Base-by-base conservation (phyloP, 2,329 filamentous ascomycete species). In the Aspergillus costaricaensis region DNA sequence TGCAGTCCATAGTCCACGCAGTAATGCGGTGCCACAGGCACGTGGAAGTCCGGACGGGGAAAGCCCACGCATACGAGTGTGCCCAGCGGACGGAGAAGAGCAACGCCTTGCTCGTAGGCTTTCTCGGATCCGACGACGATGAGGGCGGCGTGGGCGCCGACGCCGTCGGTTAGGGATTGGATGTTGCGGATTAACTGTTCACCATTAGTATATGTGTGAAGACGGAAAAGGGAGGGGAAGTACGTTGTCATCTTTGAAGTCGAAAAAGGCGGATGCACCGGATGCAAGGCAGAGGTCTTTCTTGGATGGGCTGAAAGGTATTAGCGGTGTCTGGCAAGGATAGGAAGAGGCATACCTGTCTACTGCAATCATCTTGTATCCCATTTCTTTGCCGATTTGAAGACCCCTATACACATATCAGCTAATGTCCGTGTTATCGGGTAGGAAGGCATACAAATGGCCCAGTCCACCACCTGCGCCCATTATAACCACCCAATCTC, bases 11-110 rank as follows among this genome's bases (percentile, higher is more conserved):
- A 66, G 52, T 77, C 76, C 2, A 74, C 72, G 57, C 78, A 77
- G 15, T 74, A 67, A 7, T 79, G 73, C 0, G 77, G 76, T 19
- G 70, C 72, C 67, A 79, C 75, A n/a, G 76, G 76, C 12, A 79
- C 74, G 70, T 76, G 74, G 61, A 72, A 78, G 14, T 67, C 70
- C 15, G 69, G 69, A 4, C 71, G 72, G 15, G 76, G 76, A 25
- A 79, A 61, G 0, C 77, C 77, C 9, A 79, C 75, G 39, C 76
- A 78, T 4, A 79, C 76, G 47, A 79, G 70, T 0, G 77, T 77
- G 0, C 77, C 77, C 27, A 70, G 69, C 17, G 74, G 77, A 2
- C 76, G 67, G 9, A 76, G 67, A 15, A 79, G 68, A 15, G 68
- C 66, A 7, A 74, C 69, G 12, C 73, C 74, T 56, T 77, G 73